phyloP scores from a whole-genome alignment of 75 land plant genomes.

The Larix kaempferi region DNA sequence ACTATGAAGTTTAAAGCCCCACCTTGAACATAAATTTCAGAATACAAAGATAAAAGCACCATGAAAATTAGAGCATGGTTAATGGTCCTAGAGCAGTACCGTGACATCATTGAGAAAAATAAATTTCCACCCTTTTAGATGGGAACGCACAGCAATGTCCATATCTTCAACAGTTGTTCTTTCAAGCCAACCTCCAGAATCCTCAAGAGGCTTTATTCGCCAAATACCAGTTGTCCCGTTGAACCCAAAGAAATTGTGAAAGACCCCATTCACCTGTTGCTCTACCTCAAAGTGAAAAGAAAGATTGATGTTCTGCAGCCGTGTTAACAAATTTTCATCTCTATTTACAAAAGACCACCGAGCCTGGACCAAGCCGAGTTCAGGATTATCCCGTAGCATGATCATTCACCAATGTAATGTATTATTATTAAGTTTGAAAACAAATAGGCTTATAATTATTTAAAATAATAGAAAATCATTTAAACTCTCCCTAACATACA shows the following conservation, averaged over 20 bases:
- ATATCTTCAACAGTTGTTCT: slow-evolving; percentile 90
- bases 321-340: slow-evolving; percentile 78
- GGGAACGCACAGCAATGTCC: slow-evolving; percentile 92
- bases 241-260: slow-evolving; percentile 79
- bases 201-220: slow-evolving; percentile 84
- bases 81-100: slow-evolving; percentile 31
- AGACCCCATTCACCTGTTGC: slow-evolving; percentile 89
- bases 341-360: slow-evolving; percentile 86
- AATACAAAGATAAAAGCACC: neutral
- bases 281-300: slow-evolving; percentile 87
- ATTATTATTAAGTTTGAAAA: neutral
- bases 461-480: too few species aligned
- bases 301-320: slow-evolving; percentile 75
- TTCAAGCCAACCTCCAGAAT: slow-evolving; percentile 85
- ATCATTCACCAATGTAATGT: neutral
- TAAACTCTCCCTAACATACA: too few species aligned
- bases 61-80: neutral
- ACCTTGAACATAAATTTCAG: neutral
- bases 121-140: slow-evolving; percentile 84
- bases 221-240: slow-evolving; percentile 87
- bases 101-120: slow-evolving; percentile 76
- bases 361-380: slow-evolving; percentile 77
- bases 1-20: neutral
- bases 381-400: slow-evolving; percentile 66
- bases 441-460: too few species aligned